Evolutionary conservation across 768 basidiomycete genomes (phyloP), one percentile per base, ranked within the genome.

Genomic region (Leucocoprinus sp.): DNA sequence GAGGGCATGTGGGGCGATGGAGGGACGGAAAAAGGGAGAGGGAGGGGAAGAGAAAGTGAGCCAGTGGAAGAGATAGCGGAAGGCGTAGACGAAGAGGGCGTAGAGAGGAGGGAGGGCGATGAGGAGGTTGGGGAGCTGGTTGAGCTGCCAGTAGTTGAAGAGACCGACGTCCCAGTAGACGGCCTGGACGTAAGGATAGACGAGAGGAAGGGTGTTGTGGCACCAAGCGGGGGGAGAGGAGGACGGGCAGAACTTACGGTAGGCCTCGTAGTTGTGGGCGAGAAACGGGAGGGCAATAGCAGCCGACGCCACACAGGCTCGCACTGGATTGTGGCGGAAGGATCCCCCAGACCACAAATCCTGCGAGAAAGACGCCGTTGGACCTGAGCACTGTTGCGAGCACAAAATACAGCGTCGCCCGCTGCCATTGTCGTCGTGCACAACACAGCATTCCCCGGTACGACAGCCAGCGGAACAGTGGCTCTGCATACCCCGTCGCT

Each of bases 161-260:
- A 93, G 77, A 12, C 93, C 92, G 35, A 74, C 66, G 58, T 85
- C 71, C 96, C 95, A 99, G 61, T 98, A 97, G 43, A 73, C 69
- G 4, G 64, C 64, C 59, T 99, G 95, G 2, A 86, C 85, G 57
- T 89, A 76, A 8, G 76, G 65, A 61, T 98, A 99, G 45, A 90
- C 79, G 11, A 78, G 76, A 0, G 92, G 91, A 4, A 79, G 56
- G 18, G 58, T 31, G 0, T 59, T 48, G 2, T 59, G 42, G 62
- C 95, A 97, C 93, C 93, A 98, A 3, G 42, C 55, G 7, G 56
- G 51, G 24, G 45, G 3, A 22, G 54, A n/a, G 14, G 50, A 17
- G 22, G 51, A 37, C 12, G 45, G 37, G 62, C 95, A 99, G 59
- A 92, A 93, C 0, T 64, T 54, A 15, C 53, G 37, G 58, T 86